Evolutionary conservation across 768 basidiomycete genomes (phyloP).

Genomic region (Dendrothele bispora): DNA sequence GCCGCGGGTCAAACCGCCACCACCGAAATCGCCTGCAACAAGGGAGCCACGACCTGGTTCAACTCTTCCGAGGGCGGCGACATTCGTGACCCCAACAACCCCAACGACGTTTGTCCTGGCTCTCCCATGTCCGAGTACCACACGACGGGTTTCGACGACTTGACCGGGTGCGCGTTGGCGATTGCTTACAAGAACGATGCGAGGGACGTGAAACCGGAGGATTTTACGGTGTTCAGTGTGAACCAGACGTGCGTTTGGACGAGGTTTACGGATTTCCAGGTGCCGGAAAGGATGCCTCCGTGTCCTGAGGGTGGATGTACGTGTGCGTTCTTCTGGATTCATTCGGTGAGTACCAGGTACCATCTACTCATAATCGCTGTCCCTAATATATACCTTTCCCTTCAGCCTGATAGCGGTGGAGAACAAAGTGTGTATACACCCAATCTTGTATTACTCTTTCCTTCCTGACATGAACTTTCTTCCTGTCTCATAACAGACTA

Average conservation of each 20-base stretch:
- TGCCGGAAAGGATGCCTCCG: constrained; percentile 66
- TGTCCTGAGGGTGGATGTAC: constrained; percentile 64
- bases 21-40: constrained; percentile 32
- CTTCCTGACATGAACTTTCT: neutral
- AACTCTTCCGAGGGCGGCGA: constrained; percentile 53
- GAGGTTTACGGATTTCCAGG: constrained; percentile 66
- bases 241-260: constrained; percentile 78
- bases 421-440: constrained; percentile 52
- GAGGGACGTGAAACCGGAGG: constrained; percentile 55
- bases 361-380: neutral
- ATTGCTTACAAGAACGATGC: constrained; percentile 76
- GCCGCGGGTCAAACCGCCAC: constrained; percentile 41
- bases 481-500: constrained; percentile 47
- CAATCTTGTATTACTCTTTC: neutral
- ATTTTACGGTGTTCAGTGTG: constrained; percentile 73
- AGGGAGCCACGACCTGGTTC: constrained; percentile 51
- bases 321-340: constrained; percentile 78
- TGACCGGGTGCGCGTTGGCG: constrained; percentile 65
- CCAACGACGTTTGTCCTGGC: constrained; percentile 51
- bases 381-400: neutral
- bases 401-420: constrained; percentile 50
- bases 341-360: constrained; percentile 38
- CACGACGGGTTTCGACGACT: constrained; percentile 51
- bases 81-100: constrained; percentile 43
- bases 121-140: constrained; percentile 47